Evolutionary conservation across 2,329 filamentous ascomycete genomes (phyloP).

Genomic region (Sarocladium kiliense): DNA sequence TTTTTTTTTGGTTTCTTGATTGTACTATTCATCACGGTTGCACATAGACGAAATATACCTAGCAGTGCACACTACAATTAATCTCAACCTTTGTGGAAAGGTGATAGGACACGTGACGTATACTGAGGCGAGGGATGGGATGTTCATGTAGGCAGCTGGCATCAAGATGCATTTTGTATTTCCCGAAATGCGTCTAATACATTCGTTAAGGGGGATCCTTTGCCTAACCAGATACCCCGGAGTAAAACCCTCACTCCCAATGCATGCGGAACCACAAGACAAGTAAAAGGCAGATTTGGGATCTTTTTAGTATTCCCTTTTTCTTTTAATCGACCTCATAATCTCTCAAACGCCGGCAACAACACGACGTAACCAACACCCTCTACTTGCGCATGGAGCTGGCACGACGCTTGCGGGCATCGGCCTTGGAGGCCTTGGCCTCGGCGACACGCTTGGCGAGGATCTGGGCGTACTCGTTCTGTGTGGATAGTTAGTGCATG

Average conservation of each 20-base stretch:
- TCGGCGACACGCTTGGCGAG: slow-evolving; percentile 96
- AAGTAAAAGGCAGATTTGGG: slow-evolving; percentile 13
- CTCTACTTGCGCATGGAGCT: slow-evolving; percentile 89
- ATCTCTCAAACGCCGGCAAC: slow-evolving; percentile 2
- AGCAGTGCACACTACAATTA: neutral
- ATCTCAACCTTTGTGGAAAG: too few species aligned
- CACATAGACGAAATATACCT: slow-evolving; percentile 10
- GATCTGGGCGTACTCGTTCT: slow-evolving; percentile 97
- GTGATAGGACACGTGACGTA: too few species aligned
- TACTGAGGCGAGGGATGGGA: too few species aligned
- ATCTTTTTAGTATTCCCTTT: slow-evolving; percentile 26
- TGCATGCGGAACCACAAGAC: slow-evolving; percentile 36
- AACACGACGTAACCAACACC: slow-evolving; percentile 7
- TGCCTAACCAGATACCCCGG: slow-evolving; percentile 5
- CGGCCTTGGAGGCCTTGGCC: slow-evolving; percentile 89
- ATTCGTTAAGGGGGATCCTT: slow-evolving; percentile 23
- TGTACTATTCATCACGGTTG: slow-evolving; percentile 6
- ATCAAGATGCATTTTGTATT: slow-evolving; percentile 27
- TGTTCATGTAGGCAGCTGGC: neutral
- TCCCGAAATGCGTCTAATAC: slow-evolving; percentile 32
- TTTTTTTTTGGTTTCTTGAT: neutral
- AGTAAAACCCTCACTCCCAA: slow-evolving; percentile 32
- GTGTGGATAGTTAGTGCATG: slow-evolving; percentile 28
- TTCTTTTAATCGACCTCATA: slow-evolving; percentile 18
- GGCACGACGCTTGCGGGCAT: slow-evolving; percentile 93